A percentile compares a stretch with the other conserved stretches of the same genome.
Conservation (phyloP, 75 land plant genomes). For the Azolla pinnata region DNA sequence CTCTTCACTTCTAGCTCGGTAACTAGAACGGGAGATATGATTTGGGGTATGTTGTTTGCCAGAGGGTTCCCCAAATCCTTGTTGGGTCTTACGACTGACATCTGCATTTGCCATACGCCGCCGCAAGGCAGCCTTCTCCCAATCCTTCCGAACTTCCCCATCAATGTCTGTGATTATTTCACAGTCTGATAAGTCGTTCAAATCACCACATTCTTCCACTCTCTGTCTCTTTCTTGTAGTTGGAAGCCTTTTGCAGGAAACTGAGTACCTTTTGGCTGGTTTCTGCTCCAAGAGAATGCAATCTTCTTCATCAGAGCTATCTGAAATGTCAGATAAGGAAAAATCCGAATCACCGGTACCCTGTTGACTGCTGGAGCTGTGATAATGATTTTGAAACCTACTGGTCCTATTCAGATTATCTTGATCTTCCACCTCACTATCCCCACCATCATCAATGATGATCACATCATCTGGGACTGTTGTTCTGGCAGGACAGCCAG, state of each 20-base stretch:
- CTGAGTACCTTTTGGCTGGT: background rate
- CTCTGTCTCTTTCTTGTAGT: background rate
- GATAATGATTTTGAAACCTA: background rate
- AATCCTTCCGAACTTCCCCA: constrained; percentile 7
- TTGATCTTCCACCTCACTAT: background rate
- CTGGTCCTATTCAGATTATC: background rate
- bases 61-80: too few relatives aligned
- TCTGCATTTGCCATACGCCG: constrained; percentile 7
- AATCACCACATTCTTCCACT: background rate
- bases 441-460: background rate
- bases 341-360: background rate
- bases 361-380: background rate
- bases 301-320: background rate
- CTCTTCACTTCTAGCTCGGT: background rate
- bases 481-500: too few relatives aligned
- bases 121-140: constrained; percentile 25
- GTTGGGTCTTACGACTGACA: too few relatives aligned
- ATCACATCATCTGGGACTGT: background rate
- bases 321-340: too few relatives aligned
- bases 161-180: constrained; percentile 16
- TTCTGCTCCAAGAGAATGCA: background rate
- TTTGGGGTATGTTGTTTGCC: too few relatives aligned
- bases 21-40: too few relatives aligned
- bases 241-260: constrained; percentile 2
- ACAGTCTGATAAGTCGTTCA: constrained; percentile 9